Percentiles rank a stretch among this genome's conserved stretches.
Evolutionary conservation across 768 basidiomycete species (phyloP).

Genomic region (Leccinum olivaceopallidum): DNA sequence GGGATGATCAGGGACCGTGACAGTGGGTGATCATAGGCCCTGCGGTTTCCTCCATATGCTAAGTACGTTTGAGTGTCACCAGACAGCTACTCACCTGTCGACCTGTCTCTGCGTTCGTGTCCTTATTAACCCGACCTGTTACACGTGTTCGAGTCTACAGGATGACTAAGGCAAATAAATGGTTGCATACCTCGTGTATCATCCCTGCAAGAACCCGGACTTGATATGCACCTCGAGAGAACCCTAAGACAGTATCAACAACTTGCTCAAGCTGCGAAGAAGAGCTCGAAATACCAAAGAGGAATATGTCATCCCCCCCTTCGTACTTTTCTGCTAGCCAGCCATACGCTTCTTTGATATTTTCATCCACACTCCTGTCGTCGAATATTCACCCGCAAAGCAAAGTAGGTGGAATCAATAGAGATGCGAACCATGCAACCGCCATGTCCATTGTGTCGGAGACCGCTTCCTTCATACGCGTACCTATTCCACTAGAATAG

Average conservation of each 20-base stretch:
- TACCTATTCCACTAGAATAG: conserved; percentile 38
- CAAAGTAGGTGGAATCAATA: background rate
- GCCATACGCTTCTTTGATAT: background rate
- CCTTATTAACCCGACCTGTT: background rate
- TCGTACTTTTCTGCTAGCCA: background rate
- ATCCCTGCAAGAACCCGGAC: background rate
- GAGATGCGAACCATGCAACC: background rate
- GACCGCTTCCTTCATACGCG: conserved; percentile 14
- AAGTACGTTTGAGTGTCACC: background rate
- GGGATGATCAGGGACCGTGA: no score
- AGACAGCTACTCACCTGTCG: background rate
- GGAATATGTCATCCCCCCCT: background rate
- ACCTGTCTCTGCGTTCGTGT: background rate
- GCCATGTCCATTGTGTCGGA: conserved; percentile 16
- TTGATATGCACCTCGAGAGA: conserved; percentile 3
- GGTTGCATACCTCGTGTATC: background rate
- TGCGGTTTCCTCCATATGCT: background rate
- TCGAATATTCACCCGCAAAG: background rate
- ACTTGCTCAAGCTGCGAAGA: background rate
- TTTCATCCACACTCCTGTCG: background rate
- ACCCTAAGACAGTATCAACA: background rate
- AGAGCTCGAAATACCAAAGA: background rate
- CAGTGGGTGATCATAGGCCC: background rate
- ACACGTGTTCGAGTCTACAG: background rate
- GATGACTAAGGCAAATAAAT: background rate